phyloP scores from a whole-genome alignment of 768 basidiomycete genomes.

The Boletus sp. region DNA sequence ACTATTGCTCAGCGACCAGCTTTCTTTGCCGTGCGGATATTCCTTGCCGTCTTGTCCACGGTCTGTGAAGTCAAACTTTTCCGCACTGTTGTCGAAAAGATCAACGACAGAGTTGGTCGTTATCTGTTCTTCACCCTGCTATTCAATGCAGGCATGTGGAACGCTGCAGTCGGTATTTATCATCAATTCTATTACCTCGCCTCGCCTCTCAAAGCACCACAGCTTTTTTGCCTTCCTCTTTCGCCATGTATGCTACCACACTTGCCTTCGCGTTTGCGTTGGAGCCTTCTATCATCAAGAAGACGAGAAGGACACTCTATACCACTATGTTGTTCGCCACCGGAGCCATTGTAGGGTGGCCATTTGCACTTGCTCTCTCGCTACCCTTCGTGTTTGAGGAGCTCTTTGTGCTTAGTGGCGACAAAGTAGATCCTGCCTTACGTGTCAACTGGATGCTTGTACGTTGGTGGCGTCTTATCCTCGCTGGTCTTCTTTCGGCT shows the following conservation, averaged over 20 bases:
- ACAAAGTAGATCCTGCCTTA: slow-evolving; percentile 49
- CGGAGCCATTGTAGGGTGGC: slow-evolving; percentile 93
- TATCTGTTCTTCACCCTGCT: slow-evolving; percentile 87
- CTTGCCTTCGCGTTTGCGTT: slow-evolving; percentile 73
- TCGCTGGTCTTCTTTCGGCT: slow-evolving; percentile 50
- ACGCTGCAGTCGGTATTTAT: slow-evolving; percentile 68
- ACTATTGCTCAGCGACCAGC: slow-evolving; percentile 58
- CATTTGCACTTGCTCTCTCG: slow-evolving; percentile 84
- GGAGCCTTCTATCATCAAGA: slow-evolving; percentile 50
- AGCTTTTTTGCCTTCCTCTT: slow-evolving; percentile 95
- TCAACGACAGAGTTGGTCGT: slow-evolving; percentile 89
- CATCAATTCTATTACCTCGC: neutral
- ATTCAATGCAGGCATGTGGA: slow-evolving; percentile 94
- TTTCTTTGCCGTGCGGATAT: slow-evolving; percentile 87
- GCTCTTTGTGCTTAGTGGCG: slow-evolving; percentile 71
- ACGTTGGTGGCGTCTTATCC: slow-evolving; percentile 57
- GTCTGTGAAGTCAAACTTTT: slow-evolving; percentile 82
- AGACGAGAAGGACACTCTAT: slow-evolving; percentile 54
- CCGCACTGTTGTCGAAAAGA: slow-evolving; percentile 70
- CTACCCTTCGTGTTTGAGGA: slow-evolving; percentile 92
- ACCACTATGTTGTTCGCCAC: slow-evolving; percentile 72
- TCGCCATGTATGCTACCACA: slow-evolving; percentile 86
- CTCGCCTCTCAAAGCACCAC: slow-evolving; percentile 12
- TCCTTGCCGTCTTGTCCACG: slow-evolving; percentile 68
- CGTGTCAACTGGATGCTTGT: slow-evolving; percentile 52